Evolutionary conservation across 371 early-diverging fungal species (phyloP), one percentile per base, ranked within the genome.

Genomic region (Mortierella sp.): DNA sequence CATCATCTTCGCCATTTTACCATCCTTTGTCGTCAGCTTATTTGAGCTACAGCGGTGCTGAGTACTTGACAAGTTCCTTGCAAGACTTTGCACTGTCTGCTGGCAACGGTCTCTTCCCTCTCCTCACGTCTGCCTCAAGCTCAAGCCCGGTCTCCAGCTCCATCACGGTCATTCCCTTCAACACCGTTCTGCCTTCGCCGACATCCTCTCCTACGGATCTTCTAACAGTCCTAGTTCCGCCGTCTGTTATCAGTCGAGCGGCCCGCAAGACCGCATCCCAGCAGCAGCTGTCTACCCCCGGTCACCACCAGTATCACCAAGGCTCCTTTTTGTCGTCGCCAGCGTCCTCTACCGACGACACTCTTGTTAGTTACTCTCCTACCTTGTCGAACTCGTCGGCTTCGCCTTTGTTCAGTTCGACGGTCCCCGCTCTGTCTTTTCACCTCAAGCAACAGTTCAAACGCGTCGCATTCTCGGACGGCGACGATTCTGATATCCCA

Each of bases 371-470:
- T 43, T 11, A 41, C 7, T 41, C 55, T 35, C n/a, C 60, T 12
- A 44, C 49, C 14, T 18, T 51, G 8, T 29, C 49, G 3, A 27
- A n/a, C 18, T 2, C 44, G 29, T 58, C 77, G 11, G 7, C 48
- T 3, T 71, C 72, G 2, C 11, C 35, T 43, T 44, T 74, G 0
- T 21, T 24, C 29, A 5, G 41, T 5, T 46, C 70, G 0, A 38
- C 74, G 11, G 21, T n/a, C 24, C 46, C 38, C 21, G 21, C 70
- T 8, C 38, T 46, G 16, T 18, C 70, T 4, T 74, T 70, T 6
- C 48, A 74, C 14, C 54, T 68, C 49, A 75, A 75, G 56, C 75
- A 75, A 5, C 46, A 63, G 43, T 75, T 60, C 29, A 63, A 3
- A 14, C 51, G 51, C 21, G 32, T 14, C 0, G 32, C 27, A 5